These are phyloP conservation scores for Massariosphaeria phaeospora DNA, from an alignment of 495 filamentous ascomycete genomes.

Conservation along the genomic window DNA sequence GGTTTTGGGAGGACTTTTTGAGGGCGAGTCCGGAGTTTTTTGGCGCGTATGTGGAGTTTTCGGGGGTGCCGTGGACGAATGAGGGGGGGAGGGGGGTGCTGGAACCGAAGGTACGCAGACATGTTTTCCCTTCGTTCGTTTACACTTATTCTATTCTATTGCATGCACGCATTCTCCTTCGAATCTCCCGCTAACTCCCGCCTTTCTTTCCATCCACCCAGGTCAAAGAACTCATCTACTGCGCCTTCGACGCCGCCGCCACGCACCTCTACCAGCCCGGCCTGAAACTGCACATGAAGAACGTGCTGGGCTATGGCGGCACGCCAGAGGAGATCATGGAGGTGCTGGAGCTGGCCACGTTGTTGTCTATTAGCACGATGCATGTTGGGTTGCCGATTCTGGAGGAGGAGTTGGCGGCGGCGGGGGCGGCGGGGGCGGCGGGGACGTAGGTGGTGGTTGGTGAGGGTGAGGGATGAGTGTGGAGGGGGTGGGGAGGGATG, in stretches of 20 bases:
- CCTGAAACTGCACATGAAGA: slow-evolving; percentile 46
- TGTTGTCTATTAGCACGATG: slow-evolving; percentile 41
- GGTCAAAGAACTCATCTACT: slow-evolving; percentile 46
- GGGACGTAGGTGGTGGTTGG: no score
- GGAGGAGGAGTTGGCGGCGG: slow-evolving; percentile 18
- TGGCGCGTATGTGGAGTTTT: slow-evolving; percentile 44
- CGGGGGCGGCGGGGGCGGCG: neutral
- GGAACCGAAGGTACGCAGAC: slow-evolving; percentile 38
- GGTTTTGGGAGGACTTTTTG: slow-evolving; percentile 45
- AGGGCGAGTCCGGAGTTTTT: slow-evolving; percentile 46
- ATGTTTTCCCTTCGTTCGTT: neutral
- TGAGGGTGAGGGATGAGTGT: no score
- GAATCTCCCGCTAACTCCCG: no score
- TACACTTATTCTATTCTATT: neutral
- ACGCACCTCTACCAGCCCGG: slow-evolving; percentile 46
- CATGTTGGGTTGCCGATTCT: slow-evolving; percentile 35
- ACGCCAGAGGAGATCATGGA: slow-evolving; percentile 46
- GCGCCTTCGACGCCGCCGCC: slow-evolving; percentile 44
- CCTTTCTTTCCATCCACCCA: no score
- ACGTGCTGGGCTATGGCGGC: slow-evolving; percentile 44
- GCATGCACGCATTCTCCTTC: no score
- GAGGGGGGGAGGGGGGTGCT: slow-evolving; percentile 33
- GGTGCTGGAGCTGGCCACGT: slow-evolving; percentile 44
- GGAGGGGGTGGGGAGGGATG: no score
- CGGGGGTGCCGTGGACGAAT: slow-evolving; percentile 37